Evolutionary conservation across 169 alveolate species (phyloP), one percentile per base, ranked within the genome.

Genomic region (Babesia bovis): DNA sequence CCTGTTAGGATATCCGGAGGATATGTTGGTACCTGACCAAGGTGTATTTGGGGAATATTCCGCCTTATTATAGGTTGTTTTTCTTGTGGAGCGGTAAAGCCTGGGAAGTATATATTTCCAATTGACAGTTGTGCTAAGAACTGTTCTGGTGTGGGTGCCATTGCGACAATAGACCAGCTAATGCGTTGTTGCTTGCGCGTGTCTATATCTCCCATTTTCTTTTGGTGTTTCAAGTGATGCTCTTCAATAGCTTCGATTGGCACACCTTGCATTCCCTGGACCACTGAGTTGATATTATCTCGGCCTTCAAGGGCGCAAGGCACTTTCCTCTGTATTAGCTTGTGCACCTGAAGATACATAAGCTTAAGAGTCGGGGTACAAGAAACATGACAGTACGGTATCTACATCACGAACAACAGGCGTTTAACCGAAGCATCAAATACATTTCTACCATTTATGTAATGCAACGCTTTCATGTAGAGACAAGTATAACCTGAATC

Each of bases 241-340:
- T 94, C 97, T 53, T 89, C 94, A 25, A 95, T 88, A 26, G 93
- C 61, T 42, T 89, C 95, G 21, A 82, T 38, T 36, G 99, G 99
- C 12, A 97, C 97, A 28, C 99, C 99, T 61, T 96, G 94, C 99
- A 96, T 97, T 15, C 99, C 99, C 87, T 95, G 96, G 36, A 97
- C 94, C 41, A 94, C 91, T 17, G 96, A 77, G 60, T 93, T 98
- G 28, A 95, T 89, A 49, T 94, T 85, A 70, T 96, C 99, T 66
- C 99, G 89, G 49, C 98, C 98, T 25, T 96, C 93, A 66, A 96
- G 89, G 0, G 99, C 98, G 79, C 95, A 96, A 36, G 99, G 99
- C 25, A 97, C 98, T 61, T 92, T 90, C 49, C 89, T 70, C 60
- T 90, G 82, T 60, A 87, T 88, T 60, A 91, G 92, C 81, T 96